A percentile compares a stretch with the other conserved stretches of the same genome.
phyloP scores from a whole-genome alignment of 495 filamentous ascomycete species.

The Lentithecium fluviatile region DNA sequence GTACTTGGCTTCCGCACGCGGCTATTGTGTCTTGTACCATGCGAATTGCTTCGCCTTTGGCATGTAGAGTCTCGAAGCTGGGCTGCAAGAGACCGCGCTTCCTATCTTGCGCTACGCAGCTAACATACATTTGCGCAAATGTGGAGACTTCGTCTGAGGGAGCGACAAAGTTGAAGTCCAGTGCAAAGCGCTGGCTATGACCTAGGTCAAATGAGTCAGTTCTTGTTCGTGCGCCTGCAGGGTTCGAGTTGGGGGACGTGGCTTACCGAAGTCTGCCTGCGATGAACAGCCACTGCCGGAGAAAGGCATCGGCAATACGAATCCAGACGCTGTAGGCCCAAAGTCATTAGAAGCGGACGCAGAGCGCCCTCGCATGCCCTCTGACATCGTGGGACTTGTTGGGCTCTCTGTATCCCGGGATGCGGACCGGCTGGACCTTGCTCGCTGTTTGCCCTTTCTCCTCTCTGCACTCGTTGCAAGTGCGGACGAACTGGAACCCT shows the following conservation, averaged over 20 bases:
- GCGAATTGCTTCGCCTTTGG: conserved; percentile 28
- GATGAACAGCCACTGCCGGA: neutral
- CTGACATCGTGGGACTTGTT: neutral
- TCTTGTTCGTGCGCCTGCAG: too few species aligned
- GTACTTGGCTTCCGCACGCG: conserved; percentile 19
- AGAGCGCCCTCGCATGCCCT: neutral
- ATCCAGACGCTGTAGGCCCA: conserved; percentile 3
- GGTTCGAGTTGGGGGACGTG: neutral
- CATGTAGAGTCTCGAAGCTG: conserved; percentile 27
- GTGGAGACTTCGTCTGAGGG: conserved; percentile 14
- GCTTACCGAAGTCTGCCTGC: neutral
- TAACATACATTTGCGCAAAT: conserved; percentile 16
- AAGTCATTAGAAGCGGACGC: conserved; percentile 4
- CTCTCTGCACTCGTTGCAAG: neutral
- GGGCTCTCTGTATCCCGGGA: conserved; percentile 9
- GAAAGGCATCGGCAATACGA: neutral
- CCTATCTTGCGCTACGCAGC: conserved; percentile 20
- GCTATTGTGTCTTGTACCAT: conserved; percentile 24
- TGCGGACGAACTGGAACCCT: neutral
- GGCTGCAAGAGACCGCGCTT: conserved; percentile 11
- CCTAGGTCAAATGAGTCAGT: too few species aligned
- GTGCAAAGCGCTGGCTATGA: conserved; percentile 14
- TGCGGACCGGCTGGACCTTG: conserved; percentile 15
- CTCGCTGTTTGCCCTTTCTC: conserved; percentile 17
- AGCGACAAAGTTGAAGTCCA: conserved; percentile 17